Evolutionary conservation across 768 basidiomycete genomes (phyloP).

Genomic region (Kwoniella botswanensis): DNA sequence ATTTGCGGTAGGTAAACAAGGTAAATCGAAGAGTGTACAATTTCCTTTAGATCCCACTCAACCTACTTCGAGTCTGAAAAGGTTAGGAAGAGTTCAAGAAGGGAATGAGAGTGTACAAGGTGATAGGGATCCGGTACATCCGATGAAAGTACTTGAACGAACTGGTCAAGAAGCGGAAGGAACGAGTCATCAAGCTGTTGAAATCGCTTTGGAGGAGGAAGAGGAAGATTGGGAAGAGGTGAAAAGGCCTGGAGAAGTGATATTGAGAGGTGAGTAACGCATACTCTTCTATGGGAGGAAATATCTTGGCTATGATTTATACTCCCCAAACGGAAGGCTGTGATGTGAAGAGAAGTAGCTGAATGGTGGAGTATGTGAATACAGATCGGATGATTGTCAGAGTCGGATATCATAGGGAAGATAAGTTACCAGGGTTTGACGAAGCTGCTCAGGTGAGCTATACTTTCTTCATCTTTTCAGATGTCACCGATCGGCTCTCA

Average conservation of each 20-base stretch:
- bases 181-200: conserved; percentile 70
- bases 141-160: conserved; percentile 71
- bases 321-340: too few relatives aligned
- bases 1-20: not conserved
- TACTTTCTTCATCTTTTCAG: not conserved
- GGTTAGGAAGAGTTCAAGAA: not conserved
- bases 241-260: conserved; percentile 62
- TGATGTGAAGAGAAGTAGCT: not conserved
- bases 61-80: not conserved
- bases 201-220: conserved; percentile 44
- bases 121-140: conserved; percentile 63
- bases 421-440: conserved; percentile 39
- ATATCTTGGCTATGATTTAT: not conserved
- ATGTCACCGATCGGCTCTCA: conserved; percentile 9
- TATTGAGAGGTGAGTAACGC: conserved; percentile 71
- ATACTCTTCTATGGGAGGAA: not conserved
- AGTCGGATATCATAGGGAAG: conserved; percentile 68
- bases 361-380: too few relatives aligned
- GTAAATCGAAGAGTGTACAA: conserved; percentile 43
- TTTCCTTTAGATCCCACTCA: conserved; percentile 42
- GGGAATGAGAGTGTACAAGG: conserved; percentile 27
- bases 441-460: conserved; percentile 36
- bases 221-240: conserved; percentile 33
- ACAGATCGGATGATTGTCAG: conserved; percentile 89
- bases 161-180: conserved; percentile 65